Base-by-base conservation (phyloP, 768 basidiomycete species). In the Leccinum longicurvipes region DNA sequence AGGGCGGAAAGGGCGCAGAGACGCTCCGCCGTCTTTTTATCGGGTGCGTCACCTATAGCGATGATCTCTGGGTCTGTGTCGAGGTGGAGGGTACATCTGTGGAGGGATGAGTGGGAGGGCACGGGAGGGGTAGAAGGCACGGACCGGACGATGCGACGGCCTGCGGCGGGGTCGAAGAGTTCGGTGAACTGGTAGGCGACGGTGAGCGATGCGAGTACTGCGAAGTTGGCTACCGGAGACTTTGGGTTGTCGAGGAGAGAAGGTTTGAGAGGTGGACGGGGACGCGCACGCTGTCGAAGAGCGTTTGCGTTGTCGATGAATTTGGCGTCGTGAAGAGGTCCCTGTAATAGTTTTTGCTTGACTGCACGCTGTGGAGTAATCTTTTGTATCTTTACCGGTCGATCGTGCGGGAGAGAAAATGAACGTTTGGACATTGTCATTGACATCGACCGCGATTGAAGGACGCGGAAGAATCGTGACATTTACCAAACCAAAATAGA, bases 1-100 rank as follows among this genome's bases (percentile, higher is more conserved):
- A 89, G 70, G 7, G 85, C 87, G 44, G 85, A 85, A 24, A 93
- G 72, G 1, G 87, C 86, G 6, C 91, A 90, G n/a, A 93, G 74
- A 67, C 80, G 79, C 61, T 87, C 82, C 0, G 93, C 85, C 21
- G 85, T 79, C 61, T 84, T 86, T 68, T 78, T 84, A 14, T 72
- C 75, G 4, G 67, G 11, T 46, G 77, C 73, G 69, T 91, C 87
- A 7, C 89, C 91, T 3, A 85, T 69, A 8, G 82, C 91, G 53
- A 79, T 63, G 31, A 91, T 67, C 12, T 70, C 70, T 6, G 67
- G 67, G n/a, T 53, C 58, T 24, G 65, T 68, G 28, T 65, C 62
- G 34, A 73, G 65, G 3, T 41, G 23, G 45, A 74, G 61, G 23
- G 68, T 56, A 7, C 61, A 65, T 46, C 66, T 68, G 54, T 32